These are phyloP conservation scores for Rhodotorula sp. DNA, from an alignment of 1,284 basidiomycete species.

Conservation along the genomic window DNA sequence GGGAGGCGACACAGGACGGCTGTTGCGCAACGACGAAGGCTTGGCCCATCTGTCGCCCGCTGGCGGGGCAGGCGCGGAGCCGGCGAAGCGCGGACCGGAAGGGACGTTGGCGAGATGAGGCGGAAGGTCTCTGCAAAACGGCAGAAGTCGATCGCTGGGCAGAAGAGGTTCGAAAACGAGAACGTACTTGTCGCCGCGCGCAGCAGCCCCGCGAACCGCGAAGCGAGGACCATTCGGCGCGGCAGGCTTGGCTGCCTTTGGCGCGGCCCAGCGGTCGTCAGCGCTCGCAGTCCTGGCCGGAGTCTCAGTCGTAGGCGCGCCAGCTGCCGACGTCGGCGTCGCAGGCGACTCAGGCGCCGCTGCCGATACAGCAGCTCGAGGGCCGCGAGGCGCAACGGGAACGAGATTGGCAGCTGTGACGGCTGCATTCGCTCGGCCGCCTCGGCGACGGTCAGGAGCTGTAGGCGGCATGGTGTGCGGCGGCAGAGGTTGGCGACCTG, in stretches of 20 bases:
- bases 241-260: not conserved
- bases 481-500: constrained; percentile 16
- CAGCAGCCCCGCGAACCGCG: not conserved
- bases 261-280: not conserved
- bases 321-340: not conserved
- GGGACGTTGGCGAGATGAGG: not conserved
- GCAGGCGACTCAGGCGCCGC: not conserved
- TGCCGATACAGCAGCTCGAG: not conserved
- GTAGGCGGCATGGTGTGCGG: not conserved
- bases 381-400: constrained; percentile 14
- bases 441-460: not conserved
- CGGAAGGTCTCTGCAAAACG: not conserved
- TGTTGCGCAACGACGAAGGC: not conserved
- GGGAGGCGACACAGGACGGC: not conserved
- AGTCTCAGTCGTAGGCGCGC: not conserved
- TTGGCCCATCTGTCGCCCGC: no score
- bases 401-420: constrained; percentile 6
- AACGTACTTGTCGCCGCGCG: not conserved
- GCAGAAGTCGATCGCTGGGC: not conserved
- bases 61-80: not conserved
- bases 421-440: not conserved
- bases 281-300: not conserved
- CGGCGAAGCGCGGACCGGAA: constrained; percentile 8
- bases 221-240: constrained; percentile 6
- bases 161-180: not conserved